These are phyloP conservation scores for Taiozyma sp. DNA, from an alignment of 1,139 yeast species.

Conservation along the genomic window DNA sequence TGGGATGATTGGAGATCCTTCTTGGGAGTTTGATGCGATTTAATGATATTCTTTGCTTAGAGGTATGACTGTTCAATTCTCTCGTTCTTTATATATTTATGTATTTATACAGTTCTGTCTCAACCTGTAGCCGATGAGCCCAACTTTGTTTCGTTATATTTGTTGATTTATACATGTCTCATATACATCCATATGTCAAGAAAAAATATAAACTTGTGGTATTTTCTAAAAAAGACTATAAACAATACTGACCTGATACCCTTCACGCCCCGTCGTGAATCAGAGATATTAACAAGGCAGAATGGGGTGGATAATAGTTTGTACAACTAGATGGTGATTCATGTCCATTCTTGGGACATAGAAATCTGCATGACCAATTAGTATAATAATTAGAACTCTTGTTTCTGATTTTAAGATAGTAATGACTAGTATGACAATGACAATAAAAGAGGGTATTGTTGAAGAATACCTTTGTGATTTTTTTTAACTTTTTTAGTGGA, in stretches of 20 bases:
- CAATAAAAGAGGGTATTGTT: background rate
- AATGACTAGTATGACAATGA: background rate
- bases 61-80: background rate
- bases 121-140: background rate
- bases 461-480: background rate
- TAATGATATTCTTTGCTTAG: too few relatives aligned
- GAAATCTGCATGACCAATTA: too few relatives aligned
- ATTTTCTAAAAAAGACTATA: background rate
- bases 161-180: too few relatives aligned
- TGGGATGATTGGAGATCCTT: conserved; percentile 27
- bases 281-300: background rate
- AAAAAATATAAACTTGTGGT: background rate
- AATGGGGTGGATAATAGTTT: background rate
- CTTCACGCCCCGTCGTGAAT: background rate
- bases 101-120: background rate
- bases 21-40: conserved; percentile 11
- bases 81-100: background rate
- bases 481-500: background rate
- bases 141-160: too few relatives aligned
- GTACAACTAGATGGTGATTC: background rate
- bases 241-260: background rate
- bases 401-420: background rate
- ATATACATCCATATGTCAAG: background rate
- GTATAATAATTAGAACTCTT: background rate
- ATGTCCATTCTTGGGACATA: background rate